Conservation (phyloP, 2,329 filamentous ascomycete species). For the Fusarium pininemorale region DNA sequence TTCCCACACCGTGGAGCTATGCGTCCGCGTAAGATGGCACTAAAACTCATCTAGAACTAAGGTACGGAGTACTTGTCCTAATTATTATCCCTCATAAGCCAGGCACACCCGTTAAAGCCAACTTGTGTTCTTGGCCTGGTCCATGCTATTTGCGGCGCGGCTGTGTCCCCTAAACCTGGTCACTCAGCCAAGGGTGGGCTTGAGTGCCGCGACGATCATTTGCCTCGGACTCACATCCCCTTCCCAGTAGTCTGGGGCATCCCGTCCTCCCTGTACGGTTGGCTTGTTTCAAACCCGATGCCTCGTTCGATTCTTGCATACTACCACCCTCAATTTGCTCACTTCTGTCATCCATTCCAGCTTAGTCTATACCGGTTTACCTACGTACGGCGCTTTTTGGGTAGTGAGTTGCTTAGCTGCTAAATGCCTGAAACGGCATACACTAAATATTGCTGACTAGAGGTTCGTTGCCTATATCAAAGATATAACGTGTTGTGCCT, state of each 20-base stretch:
- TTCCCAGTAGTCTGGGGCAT: conserved; percentile 43
- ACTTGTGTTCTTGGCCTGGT: conserved; percentile 2
- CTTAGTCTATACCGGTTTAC: background rate
- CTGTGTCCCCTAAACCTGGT: conserved; percentile 34
- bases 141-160: conserved; percentile 43
- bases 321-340: conserved; percentile 25
- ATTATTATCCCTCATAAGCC: background rate
- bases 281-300: conserved; percentile 40
- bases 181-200: conserved; percentile 27
- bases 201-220: conserved; percentile 45
- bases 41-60: background rate
- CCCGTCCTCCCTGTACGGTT: conserved; percentile 33
- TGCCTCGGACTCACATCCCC: conserved; percentile 29
- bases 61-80: background rate
- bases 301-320: conserved; percentile 45
- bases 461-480: background rate
- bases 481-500: background rate
- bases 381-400: background rate
- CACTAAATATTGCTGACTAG: background rate
- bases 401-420: background rate
- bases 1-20: background rate
- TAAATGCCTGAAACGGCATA: background rate
- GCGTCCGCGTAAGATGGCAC: background rate
- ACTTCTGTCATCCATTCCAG: background rate
- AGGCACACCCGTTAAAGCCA: background rate